Evolutionary conservation across 306 rosid species (phyloP), one percentile per base, ranked within the genome.

Genomic region (Urtica urens): DNA sequence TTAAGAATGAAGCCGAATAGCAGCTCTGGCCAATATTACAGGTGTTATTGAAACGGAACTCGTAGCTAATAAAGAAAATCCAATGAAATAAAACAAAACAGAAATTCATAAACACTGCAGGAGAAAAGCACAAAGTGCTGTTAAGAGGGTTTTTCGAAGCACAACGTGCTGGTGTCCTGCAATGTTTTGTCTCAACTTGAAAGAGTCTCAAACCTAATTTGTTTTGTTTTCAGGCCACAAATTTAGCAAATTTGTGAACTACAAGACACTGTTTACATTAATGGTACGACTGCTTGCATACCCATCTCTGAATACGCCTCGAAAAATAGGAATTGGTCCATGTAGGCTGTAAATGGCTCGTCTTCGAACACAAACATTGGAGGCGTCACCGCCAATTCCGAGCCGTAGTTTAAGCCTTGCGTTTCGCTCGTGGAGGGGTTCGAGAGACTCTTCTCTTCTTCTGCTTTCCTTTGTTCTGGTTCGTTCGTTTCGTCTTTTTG

Each of bases 251-350:
- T 49, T 34, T 48, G 33, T 21, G 23, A 44, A 22, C 7, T 39
- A 18, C 8, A 20, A 25, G 23, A 11, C 6, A 1, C 10, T 6
- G 14, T n/a, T 6, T 18, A 25, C 30, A 19, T 0, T 16, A 26
- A 54, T 54, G 59, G 59, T 26, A 33, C 15, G 52, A 56, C 17
- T 19, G 30, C 40, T 18, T 25, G 54, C 49, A 12, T 38, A 23
- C 20, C 46, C 24, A 30, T 20, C 26, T 54, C 44, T 7, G 38
- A 49, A 23, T 44, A 42, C 48, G 65, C 67, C 60, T 73, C 78
- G 7, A 71, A 49, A 46, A 71, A 45, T 44, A 61, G 23, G 31
- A 65, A 48, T 16, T 81, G 57, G 46, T 75, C 69, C 46, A 63
- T 45, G 47, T 37, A 58, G 5, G 61, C 41, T 18, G 68, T 15